Evolutionary conservation across 495 filamentous ascomycete species (phyloP), one percentile per base, ranked within the genome.

Genomic region (Apiosordaria backusii): DNA sequence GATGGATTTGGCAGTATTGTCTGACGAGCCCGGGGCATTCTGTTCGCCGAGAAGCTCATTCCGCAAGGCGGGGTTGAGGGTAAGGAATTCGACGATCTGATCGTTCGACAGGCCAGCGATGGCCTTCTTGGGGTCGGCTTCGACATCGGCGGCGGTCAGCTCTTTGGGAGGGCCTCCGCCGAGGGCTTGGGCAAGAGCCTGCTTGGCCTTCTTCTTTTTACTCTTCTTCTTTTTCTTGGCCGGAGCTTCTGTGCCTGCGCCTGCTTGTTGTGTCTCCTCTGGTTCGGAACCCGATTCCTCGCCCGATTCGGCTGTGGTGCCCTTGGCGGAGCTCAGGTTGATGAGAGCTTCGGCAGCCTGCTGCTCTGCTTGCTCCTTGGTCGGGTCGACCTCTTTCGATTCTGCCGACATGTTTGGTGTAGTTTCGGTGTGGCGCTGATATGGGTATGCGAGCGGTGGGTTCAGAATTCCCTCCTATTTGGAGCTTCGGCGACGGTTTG

Each of bases 31-130:
- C 5, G 65, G 65, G 5, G 61, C 57, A 10, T 64, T 58, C 71
- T 75, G 63, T 68, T 65, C 69, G 59, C 76, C 72, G 63, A 74
- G 66, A 26, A 83, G 74, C 72, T 90, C 85, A 24, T 81, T 77
- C 57, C 84, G 85, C 25, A 90, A 79, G 3, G 85, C 84, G 6
- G 88, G 86, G 70, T 91, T 90, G 60, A 82, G 76, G 40, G 82
- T 77, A 52, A 89, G 76, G 40, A 92, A 81, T 71, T 85, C 81
- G 50, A 70, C 57, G 29, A 87, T 72, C 70, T 86, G 80, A 61
- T 79, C 75, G 1, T 78, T 71, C 21, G 80, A 79, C 57, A 87
- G 74, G 29, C 77, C 77, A 23, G 76, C 74, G 45, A 82, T 70
- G 26, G 78, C 78, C 66, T 79, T 83, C 70, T 77, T 78, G 10